These are phyloP conservation scores for Starmera quercuum DNA, from an alignment of 805 yeast genomes.

Conservation along the genomic window DNA sequence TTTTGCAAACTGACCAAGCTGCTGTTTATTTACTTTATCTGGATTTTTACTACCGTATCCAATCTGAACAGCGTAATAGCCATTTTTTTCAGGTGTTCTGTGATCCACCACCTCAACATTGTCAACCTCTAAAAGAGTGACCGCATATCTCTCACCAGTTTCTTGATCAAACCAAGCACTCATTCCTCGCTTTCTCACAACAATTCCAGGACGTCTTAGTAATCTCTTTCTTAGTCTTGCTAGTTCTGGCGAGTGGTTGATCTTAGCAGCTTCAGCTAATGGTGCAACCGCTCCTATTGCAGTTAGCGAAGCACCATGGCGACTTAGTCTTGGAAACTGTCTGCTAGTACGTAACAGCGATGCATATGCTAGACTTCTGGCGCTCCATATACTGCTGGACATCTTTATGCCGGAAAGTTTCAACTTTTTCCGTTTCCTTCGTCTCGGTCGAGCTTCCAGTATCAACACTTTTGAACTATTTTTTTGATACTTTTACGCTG, in stretches of 20 bases:
- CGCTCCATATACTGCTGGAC: too few relatives aligned
- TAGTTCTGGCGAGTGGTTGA: conserved; percentile 60
- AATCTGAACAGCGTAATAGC: conserved; percentile 78
- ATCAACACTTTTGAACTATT: too few relatives aligned
- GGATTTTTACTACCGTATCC: conserved; percentile 71
- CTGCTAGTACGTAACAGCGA: too few relatives aligned
- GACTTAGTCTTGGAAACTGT: conserved; percentile 19
- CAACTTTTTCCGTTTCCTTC: too few relatives aligned
- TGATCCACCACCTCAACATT: conserved; percentile 78
- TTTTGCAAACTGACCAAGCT: conserved; percentile 69
- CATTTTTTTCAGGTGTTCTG: conserved; percentile 65
- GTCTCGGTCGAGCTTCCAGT: too few relatives aligned
- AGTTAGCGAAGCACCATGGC: conserved; percentile 27
- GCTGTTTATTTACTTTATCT: conserved; percentile 53
- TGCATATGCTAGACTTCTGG: too few relatives aligned
- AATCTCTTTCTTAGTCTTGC: conserved; percentile 68
- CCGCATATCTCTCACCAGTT: conserved; percentile 65
- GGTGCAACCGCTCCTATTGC: conserved; percentile 26
- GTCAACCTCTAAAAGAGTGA: conserved; percentile 83
- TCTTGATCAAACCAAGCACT: conserved; percentile 65
- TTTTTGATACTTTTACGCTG: too few relatives aligned
- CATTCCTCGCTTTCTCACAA: conserved; percentile 88
- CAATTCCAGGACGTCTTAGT: conserved; percentile 72
- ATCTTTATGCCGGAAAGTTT: too few relatives aligned
- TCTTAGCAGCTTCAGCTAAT: conserved; percentile 32